These are phyloP conservation scores for Fusarium acutatum DNA, from an alignment of 2,329 filamentous ascomycete genomes.

Conservation along the genomic window DNA sequence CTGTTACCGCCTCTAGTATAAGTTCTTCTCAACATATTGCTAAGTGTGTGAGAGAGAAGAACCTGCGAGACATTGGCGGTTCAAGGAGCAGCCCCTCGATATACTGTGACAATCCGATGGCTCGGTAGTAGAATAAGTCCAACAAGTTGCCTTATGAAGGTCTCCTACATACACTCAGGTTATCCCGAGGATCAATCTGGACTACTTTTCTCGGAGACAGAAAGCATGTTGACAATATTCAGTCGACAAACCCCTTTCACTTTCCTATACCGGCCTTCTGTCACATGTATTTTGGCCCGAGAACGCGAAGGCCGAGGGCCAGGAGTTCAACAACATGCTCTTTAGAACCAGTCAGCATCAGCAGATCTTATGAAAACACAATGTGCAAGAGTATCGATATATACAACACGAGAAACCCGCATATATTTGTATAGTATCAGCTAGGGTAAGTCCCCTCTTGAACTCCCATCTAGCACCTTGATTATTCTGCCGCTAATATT, in stretches of 20 bases:
- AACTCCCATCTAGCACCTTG: neutral
- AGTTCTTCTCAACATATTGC: no score
- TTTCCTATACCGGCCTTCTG: neutral
- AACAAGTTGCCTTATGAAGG: no score
- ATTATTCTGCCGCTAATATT: neutral
- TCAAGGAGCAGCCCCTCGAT: neutral
- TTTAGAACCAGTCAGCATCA: neutral
- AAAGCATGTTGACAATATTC: no score
- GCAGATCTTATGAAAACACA: neutral
- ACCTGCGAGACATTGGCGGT: neutral
- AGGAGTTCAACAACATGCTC: neutral
- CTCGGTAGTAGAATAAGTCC: no score
- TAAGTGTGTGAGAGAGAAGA: no score
- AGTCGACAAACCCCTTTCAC: no score
- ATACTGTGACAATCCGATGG: no score
- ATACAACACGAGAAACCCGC: neutral
- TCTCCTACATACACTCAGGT: no score
- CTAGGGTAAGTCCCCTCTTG: neutral
- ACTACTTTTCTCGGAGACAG: no score
- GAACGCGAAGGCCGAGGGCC: neutral
- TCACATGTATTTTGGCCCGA: neutral
- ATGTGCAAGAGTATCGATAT: neutral
- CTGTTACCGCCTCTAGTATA: no score
- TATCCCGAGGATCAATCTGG: no score
- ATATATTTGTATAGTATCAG: neutral